Evolutionary conservation across 768 basidiomycete species (phyloP).

Genomic region (Suillus placidus): DNA sequence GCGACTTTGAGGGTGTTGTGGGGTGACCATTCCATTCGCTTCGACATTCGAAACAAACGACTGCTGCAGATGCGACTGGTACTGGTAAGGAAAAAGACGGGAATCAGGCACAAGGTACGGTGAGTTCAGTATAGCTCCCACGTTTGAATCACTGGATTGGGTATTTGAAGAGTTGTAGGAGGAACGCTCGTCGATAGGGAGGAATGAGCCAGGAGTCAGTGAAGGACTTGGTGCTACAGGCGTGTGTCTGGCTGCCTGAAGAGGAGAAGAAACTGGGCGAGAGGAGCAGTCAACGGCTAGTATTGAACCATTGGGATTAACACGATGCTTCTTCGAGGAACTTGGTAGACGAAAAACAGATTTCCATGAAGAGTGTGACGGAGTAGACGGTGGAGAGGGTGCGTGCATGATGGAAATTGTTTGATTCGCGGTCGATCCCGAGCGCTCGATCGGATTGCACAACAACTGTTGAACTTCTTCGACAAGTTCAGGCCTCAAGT

Average conservation of each 20-base stretch:
- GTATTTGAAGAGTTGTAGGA: constrained; percentile 82
- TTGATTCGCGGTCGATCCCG: constrained; percentile 28
- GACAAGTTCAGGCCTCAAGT: neutral
- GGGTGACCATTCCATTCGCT: constrained; percentile 25
- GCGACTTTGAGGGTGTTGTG: constrained; percentile 28
- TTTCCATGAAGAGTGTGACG: constrained; percentile 56
- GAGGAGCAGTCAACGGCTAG: constrained; percentile 53
- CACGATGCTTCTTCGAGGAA: constrained; percentile 60
- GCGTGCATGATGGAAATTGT: constrained; percentile 28
- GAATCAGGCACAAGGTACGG: constrained; percentile 33
- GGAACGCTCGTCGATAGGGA: constrained; percentile 60
- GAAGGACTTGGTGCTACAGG: constrained; percentile 50
- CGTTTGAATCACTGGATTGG: constrained; percentile 72
- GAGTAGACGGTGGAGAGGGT: constrained; percentile 24
- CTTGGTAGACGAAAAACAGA: constrained; percentile 72
- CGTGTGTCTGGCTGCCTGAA: constrained; percentile 22
- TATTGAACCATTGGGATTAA: constrained; percentile 40
- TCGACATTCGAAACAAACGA: constrained; percentile 13
- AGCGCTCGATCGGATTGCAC: constrained; percentile 24
- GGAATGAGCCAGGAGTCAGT: constrained; percentile 56
- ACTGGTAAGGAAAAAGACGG: constrained; percentile 14
- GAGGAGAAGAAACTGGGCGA: constrained; percentile 32
- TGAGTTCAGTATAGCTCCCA: constrained; percentile 32
- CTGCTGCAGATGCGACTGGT: constrained; percentile 16
- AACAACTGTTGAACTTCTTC: neutral